Base-by-base conservation (phyloP, 305 asterid species). In the Rubia balearica region DNA sequence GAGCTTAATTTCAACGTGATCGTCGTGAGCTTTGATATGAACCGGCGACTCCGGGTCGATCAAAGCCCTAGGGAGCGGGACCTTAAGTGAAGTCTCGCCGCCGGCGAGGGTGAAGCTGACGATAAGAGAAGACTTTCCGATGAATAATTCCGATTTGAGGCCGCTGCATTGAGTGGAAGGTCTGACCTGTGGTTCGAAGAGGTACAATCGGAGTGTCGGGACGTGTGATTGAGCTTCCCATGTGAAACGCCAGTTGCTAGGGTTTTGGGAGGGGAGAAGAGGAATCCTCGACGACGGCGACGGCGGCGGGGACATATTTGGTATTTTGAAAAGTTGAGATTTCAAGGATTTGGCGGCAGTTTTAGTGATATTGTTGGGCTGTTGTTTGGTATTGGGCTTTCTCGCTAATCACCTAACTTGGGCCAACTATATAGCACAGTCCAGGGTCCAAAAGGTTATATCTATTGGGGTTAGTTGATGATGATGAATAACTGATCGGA, bases 161-260 rank as follows among this genome's bases (percentile, higher is more conserved):
- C 72, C 79, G 62, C 77, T 71, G 81, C 81, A 87, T n/a, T 84
- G 85, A 80, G 77, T 51, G 16, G 81, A 80, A 56, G 92, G 90
- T 1, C 79, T 85, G 59, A 62, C 69, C 75, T 36, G 74, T 2
- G 86, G 78, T 48, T 83, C 83, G 89, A 89, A 91, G 62, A 94
- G 72, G 46, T 83, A 83, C 53, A 91, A 80, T 13, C 97, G 96
- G 62, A 91, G 85, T 41, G 82, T 71, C 41, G 98, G 73, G 22
- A 81, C 71, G 81, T 91, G 96, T 41, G 93, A 89, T 65, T 94
- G 97, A 55, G 96, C 83, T 80, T 94, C 97, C 97, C 96, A 91
- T 41, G 85, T 75, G 86, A 82, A 94, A 67, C 82, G 83, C 99
- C 98, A 94, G 70, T 71, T 69, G 70, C 74, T 80, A 78, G 86